Base-by-base conservation (phyloP, 345 rosid species). In the Pistacia integerrima region DNA sequence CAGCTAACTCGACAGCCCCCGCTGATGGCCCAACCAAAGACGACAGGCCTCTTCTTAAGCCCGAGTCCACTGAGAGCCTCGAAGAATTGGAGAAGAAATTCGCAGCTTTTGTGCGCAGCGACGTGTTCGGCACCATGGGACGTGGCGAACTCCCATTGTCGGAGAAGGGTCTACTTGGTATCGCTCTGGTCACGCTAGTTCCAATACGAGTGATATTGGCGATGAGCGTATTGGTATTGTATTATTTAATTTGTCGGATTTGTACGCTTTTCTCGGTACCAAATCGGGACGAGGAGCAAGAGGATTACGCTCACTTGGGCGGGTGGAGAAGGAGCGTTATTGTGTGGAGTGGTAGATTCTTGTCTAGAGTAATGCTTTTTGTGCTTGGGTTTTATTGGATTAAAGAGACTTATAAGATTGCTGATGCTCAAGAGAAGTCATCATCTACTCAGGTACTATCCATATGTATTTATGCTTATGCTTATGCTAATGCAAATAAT, bases 371-470 rank as follows among this genome's bases (percentile, higher is more conserved):
- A n/a, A 65, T 96, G 85, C 94, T 96, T 76, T 92, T 91, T 77
- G 84, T 96, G 12, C 75, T 93, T n/a, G 99, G 99, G 36, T 96
- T 96, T 82, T 93, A 91, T 85, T 92, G 98, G 95, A 92, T 96
- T 82, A 84, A 61, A 3, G 91, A 86, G 83, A 87, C 78, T 49
- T 77, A 63, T 70, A 78, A 85, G 84, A 85, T 80, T 67, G 81
- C 4, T 49, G 57, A 73, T 48, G 22, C 57, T 35, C 76, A 18
- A 17, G 76, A 73, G 18, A 62, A 73, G 41, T n/a, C 74, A 35
- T 35, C 64, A 1, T 70, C 74, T 17, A 12, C 80, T 64, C 78
- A 81, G 87, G 93, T 89, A 76, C 68, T 22, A 67, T 64, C 9
- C 46, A 56, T 58, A 30, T 33, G 10, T 62, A n/a, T 54, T 54